phyloP scores from a whole-genome alignment of 129 eudicot genomes.

The Silybum marianum region DNA sequence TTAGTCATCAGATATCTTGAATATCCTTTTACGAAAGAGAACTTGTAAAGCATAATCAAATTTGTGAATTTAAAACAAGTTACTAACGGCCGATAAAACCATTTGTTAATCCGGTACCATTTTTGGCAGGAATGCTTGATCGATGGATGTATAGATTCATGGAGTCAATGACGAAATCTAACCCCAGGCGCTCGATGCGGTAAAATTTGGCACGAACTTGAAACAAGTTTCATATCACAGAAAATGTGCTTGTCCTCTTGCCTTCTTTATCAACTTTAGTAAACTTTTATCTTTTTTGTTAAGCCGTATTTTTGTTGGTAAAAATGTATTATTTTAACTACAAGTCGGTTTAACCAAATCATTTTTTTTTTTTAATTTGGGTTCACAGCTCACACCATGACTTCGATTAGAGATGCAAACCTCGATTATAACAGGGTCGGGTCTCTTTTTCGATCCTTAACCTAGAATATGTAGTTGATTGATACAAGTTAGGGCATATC shows the following conservation, averaged over 20 bases:
- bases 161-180: conserved; percentile 62
- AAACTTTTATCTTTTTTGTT: conserved; percentile 18
- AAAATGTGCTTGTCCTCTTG: conserved; percentile 13
- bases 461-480: neutral
- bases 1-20: neutral
- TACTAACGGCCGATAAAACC: neutral
- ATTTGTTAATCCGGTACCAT: neutral
- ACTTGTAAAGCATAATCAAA: neutral
- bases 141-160: conserved; percentile 91
- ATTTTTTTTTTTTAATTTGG: no score
- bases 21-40: neutral
- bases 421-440: neutral
- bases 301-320: conserved; percentile 15
- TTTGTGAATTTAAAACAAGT: neutral
- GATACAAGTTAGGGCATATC: neutral
- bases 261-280: conserved; percentile 12
- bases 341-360: conserved; percentile 21
- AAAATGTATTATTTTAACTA: conserved; percentile 17
- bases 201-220: conserved; percentile 16
- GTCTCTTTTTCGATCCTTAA: neutral
- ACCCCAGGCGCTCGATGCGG: conserved; percentile 41
- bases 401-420: neutral
- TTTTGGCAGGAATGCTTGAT: conserved; percentile 87
- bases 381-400: neutral
- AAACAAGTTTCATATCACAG: conserved; percentile 24